Conservation (phyloP, 1,284 basidiomycete genomes). For the Omphalotus olearius region DNA sequence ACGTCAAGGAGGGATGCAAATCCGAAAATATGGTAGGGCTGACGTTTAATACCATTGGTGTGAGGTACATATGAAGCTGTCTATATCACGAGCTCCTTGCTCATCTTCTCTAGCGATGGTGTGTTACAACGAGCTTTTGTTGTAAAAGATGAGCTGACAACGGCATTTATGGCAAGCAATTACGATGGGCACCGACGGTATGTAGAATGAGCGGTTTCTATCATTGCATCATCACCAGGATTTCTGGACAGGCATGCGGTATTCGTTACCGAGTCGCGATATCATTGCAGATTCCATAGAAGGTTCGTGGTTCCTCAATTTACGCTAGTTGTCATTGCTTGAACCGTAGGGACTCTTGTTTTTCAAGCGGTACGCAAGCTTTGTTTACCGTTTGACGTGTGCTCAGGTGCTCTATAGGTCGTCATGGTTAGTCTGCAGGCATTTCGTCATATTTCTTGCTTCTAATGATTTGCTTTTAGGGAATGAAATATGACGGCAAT, state of each 20-base stretch:
- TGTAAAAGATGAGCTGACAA: background rate
- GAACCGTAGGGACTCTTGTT: background rate
- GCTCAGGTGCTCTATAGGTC: constrained; percentile 38
- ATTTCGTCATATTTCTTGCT: background rate
- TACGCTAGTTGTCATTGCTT: too few species aligned
- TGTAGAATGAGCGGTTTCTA: constrained; percentile 15
- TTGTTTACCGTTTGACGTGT: background rate
- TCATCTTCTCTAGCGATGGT: constrained; percentile 2
- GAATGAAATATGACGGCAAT: constrained; percentile 86
- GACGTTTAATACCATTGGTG: constrained; percentile 77
- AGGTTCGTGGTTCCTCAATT: constrained; percentile 40
- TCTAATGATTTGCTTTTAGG: constrained; percentile 34
- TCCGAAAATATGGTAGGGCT: constrained; percentile 75
- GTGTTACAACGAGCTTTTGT: background rate
- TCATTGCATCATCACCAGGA: background rate
- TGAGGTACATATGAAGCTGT: constrained; percentile 39
- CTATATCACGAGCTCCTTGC: background rate
- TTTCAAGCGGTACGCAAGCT: constrained; percentile 2
- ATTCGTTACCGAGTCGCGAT: constrained; percentile 87
- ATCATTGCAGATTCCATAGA: constrained; percentile 91
- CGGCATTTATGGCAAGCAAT: constrained; percentile 54
- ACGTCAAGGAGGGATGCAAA: constrained; percentile 73
- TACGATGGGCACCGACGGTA: constrained; percentile 81
- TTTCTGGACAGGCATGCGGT: constrained; percentile 63
- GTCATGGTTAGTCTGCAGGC: constrained; percentile 45